Conservation (phyloP, 192 early-diverging fungal species). For the Rhizoclosmatium globosum region DNA sequence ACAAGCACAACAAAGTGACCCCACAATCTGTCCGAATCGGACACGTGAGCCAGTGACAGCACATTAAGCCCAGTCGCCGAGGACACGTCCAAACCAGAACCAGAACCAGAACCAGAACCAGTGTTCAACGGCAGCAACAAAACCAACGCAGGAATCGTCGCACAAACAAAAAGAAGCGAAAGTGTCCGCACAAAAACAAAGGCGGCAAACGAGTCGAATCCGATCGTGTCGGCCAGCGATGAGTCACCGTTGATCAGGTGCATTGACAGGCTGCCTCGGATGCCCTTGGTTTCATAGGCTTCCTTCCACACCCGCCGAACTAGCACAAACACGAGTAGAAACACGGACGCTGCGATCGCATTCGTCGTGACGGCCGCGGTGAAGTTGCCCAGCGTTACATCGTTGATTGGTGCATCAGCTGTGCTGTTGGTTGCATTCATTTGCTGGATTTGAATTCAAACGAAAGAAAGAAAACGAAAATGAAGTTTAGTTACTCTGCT, state of each 20-base stretch:
- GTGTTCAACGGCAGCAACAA: slow-evolving; percentile 79
- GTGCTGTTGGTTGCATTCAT: too few relatives aligned
- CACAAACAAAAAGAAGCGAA: slow-evolving; percentile 68
- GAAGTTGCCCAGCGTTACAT: slow-evolving; percentile 46
- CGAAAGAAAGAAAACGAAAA: too few relatives aligned
- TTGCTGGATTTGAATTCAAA: too few relatives aligned
- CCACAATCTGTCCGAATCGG: slow-evolving; percentile 62
- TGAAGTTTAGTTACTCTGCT: too few relatives aligned
- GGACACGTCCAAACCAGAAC: slow-evolving; percentile 33
- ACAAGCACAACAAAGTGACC: slow-evolving; percentile 63
- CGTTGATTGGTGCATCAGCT: too few relatives aligned
- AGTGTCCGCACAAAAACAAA: slow-evolving; percentile 75
- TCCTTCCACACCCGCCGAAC: slow-evolving; percentile 68
- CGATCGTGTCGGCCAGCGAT: neutral
- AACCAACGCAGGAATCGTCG: slow-evolving; percentile 61
- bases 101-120: too few relatives aligned
- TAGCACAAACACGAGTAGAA: slow-evolving; percentile 71
- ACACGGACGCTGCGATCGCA: slow-evolving; percentile 51
- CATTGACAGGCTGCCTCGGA: slow-evolving; percentile 52
- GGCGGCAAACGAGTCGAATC: slow-evolving; percentile 73
- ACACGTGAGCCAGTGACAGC: slow-evolving; percentile 79
- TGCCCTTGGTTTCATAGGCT: slow-evolving; percentile 56
- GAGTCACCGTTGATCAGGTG: neutral
- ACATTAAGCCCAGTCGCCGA: slow-evolving; percentile 58
- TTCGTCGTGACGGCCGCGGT: slow-evolving; percentile 76